Percentiles rank a stretch among this genome's conserved stretches.
Evolutionary conservation across 2,329 filamentous ascomycete species (phyloP).

Genomic region (Aspergillus latus): DNA sequence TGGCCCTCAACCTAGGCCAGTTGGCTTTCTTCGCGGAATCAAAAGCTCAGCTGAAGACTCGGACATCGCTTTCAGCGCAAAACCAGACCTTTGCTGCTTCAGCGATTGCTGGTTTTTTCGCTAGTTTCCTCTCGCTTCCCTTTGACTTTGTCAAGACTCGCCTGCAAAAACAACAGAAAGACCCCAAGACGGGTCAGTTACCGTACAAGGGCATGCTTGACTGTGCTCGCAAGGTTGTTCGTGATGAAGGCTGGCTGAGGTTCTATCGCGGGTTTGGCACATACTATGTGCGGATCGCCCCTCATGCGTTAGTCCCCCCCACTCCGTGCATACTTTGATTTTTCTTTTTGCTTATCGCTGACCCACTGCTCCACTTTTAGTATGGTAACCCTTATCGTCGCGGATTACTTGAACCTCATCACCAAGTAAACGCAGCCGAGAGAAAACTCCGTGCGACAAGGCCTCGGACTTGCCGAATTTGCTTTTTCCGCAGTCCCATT

Average conservation of each 20-base stretch:
- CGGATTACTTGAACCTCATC: constrained; percentile 69
- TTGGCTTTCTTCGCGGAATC: constrained; percentile 97
- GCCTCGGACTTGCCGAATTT: background rate
- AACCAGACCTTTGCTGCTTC: constrained; percentile 82
- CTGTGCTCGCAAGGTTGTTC: constrained; percentile 85
- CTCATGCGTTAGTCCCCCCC: constrained; percentile 78
- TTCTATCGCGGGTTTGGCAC: constrained; percentile 98
- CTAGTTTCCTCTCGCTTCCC: constrained; percentile 89
- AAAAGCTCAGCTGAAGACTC: constrained; percentile 77
- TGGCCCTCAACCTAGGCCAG: constrained; percentile 98
- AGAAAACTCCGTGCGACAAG: background rate
- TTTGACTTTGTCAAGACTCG: constrained; percentile 99
- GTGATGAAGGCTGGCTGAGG: constrained; percentile 80
- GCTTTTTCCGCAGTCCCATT: background rate
- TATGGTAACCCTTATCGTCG: constrained; percentile 73
- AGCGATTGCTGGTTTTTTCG: constrained; percentile 94
- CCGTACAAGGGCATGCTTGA: constrained; percentile 88
- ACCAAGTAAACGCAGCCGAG: constrained; percentile 54
- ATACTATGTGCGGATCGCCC: constrained; percentile 93
- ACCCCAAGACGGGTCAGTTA: constrained; percentile 70
- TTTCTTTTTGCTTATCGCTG: constrained; percentile 22
- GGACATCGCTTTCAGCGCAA: constrained; percentile 64
- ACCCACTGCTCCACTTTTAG: constrained; percentile 41
- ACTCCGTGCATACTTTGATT: constrained; percentile 19
- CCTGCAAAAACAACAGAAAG: constrained; percentile 85